These are phyloP conservation scores for Fraxinus ornus DNA, from an alignment of 305 asterid genomes.

Conservation along the genomic window DNA sequence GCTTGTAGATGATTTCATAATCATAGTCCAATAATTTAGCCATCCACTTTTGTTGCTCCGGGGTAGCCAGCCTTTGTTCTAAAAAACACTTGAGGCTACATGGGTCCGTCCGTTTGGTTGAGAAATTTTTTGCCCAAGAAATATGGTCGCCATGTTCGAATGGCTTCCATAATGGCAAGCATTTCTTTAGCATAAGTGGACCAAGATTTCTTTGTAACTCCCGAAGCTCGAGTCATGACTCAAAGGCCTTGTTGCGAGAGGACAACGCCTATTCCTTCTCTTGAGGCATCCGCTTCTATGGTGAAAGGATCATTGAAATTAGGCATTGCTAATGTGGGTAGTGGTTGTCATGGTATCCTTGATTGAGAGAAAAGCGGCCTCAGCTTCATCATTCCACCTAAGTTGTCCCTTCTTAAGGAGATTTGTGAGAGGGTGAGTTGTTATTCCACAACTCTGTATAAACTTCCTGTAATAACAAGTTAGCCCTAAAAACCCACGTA, in stretches of 20 bases:
- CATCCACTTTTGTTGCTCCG: not conserved
- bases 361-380: not conserved
- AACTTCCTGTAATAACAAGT: constrained; percentile 9
- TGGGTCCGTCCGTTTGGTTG: not conserved
- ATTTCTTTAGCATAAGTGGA: constrained; percentile 2
- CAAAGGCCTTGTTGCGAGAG: not conserved
- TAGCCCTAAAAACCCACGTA: constrained; percentile 15
- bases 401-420: not conserved
- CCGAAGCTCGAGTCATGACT: not conserved
- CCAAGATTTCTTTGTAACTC: not conserved
- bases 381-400: not conserved
- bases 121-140: not conserved
- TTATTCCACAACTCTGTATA: not conserved
- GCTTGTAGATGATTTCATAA: not conserved
- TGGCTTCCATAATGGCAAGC: not conserved
- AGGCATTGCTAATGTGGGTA: constrained; percentile 1
- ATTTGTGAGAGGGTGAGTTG: not conserved
- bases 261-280: not conserved
- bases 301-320: not conserved
- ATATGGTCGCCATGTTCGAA: not conserved
- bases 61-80: not conserved
- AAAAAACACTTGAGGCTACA: not conserved
- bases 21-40: constrained; percentile 7
- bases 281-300: not conserved
- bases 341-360: not conserved